Conservation (phyloP, 2,329 filamentous ascomycete species). For the Didymella exigua region DNA sequence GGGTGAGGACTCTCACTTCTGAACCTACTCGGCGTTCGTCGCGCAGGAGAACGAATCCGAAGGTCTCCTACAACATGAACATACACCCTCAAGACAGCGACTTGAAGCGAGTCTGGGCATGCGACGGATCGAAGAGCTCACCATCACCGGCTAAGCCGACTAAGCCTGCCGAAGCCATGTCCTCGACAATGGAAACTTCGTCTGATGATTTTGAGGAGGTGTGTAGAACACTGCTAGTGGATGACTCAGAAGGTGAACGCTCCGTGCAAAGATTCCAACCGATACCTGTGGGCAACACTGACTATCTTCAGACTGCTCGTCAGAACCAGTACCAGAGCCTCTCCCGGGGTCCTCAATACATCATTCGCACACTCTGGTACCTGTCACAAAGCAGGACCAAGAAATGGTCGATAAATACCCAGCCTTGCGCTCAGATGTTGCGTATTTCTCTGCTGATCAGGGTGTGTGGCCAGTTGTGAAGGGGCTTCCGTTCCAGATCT, state of each 20-base stretch:
- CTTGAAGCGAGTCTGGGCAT: slow-evolving; percentile 13
- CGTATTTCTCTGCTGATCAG: neutral
- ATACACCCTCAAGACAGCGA: slow-evolving; percentile 40
- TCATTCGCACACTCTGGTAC: neutral
- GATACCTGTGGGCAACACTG: neutral
- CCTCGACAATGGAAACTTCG: too few relatives aligned
- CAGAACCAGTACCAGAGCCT: neutral
- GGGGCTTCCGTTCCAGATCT: slow-evolving; percentile 24
- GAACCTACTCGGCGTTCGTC: slow-evolving; percentile 31
- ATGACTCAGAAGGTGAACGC: neutral
- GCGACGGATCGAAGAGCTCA: slow-evolving; percentile 6
- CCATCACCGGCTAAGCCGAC: slow-evolving; percentile 4
- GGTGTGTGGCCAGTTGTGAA: slow-evolving; percentile 15
- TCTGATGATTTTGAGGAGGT: neutral
- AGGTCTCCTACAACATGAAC: slow-evolving; percentile 33
- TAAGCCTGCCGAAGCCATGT: neutral
- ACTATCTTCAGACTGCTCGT: neutral
- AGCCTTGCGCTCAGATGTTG: neutral
- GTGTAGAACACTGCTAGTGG: neutral
- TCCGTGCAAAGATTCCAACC: neutral
- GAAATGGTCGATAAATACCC: neutral
- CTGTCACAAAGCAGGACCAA: neutral
- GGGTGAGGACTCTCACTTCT: neutral
- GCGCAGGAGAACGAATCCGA: slow-evolving; percentile 24
- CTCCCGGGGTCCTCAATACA: neutral